A percentile compares a stretch with the other conserved stretches of the same genome.
Evolutionary conservation across 78 protist genomes (phyloP).

Genomic region (Salpingoeca rosetta): DNA sequence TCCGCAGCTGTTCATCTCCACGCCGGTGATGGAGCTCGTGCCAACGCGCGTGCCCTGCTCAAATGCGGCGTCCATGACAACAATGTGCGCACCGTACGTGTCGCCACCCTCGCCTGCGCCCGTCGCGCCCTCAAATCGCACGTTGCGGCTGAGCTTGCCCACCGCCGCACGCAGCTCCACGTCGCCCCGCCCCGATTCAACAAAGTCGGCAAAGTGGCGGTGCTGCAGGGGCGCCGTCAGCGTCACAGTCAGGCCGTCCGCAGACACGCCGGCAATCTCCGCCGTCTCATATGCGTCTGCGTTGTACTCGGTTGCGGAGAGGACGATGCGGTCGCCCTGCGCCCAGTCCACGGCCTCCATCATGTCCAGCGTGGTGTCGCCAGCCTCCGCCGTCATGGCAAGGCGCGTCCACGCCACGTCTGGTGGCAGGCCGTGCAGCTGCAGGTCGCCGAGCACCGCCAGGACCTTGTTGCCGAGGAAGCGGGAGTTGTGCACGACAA

Average conservation of each 20-base stretch:
- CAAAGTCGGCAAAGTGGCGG: slow-evolving; percentile 1
- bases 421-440: slow-evolving; percentile 18
- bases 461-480: slow-evolving; percentile 23
- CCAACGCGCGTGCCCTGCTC: not conserved
- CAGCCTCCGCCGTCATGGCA: not conserved
- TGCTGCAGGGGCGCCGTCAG: not conserved
- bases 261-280: not conserved
- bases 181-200: not conserved
- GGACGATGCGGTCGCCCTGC: slow-evolving; percentile 27
- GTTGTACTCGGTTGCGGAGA: slow-evolving; percentile 23
- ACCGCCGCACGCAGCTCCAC: slow-evolving; percentile 16
- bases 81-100: not conserved
- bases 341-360: slow-evolving; percentile 20
- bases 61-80: not conserved
- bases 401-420: slow-evolving; percentile 28
- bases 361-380: slow-evolving; percentile 3
- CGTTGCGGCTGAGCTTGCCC: slow-evolving; percentile 23
- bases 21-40: not conserved
- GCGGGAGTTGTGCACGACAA: not conserved
- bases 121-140: slow-evolving; percentile 9
- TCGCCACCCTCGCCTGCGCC: not conserved
- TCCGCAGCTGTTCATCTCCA: not conserved
- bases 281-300: not conserved
- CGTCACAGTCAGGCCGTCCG: not conserved
- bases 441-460: slow-evolving; percentile 11